phyloP scores from a whole-genome alignment of 2,329 filamentous ascomycete species.

The Colletotrichum sublineola region DNA sequence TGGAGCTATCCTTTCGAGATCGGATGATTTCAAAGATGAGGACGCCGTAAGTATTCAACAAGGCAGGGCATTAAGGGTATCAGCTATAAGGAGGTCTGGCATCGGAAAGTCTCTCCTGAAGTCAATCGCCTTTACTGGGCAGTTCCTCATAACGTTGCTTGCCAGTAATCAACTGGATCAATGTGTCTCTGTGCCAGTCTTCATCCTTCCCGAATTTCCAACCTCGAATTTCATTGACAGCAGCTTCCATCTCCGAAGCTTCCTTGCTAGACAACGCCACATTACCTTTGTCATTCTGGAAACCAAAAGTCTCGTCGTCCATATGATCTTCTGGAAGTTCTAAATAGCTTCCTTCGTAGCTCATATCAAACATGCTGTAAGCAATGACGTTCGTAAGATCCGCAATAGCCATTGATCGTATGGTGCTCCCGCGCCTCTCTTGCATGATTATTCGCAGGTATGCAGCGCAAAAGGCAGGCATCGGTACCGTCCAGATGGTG shows the following conservation, averaged over 20 bases:
- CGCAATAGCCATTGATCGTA: conserved; percentile 3
- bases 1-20: not conserved
- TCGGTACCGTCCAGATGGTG: conserved; percentile 15
- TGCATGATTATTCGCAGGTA: conserved; percentile 9
- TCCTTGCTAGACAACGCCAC: not conserved
- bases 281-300: not conserved
- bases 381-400: conserved; percentile 7
- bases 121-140: conserved; percentile 3
- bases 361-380: conserved; percentile 22
- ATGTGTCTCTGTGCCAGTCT: conserved; percentile 10
- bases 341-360: conserved; percentile 6
- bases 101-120: not conserved
- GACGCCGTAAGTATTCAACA: not conserved
- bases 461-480: conserved; percentile 14
- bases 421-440: conserved; percentile 2
- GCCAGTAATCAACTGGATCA: conserved; percentile 16
- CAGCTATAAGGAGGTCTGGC: not conserved
- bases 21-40: not conserved
- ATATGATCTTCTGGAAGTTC: not conserved
- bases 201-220: conserved; percentile 11
- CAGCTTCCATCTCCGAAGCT: conserved; percentile 19
- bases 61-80: not conserved
- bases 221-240: conserved; percentile 2
- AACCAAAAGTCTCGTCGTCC: not conserved
- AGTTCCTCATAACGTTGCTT: conserved; percentile 15